These are phyloP conservation scores for Phanerochaete carnosa DNA, from an alignment of 768 basidiomycete species.

Conservation along the genomic window DNA sequence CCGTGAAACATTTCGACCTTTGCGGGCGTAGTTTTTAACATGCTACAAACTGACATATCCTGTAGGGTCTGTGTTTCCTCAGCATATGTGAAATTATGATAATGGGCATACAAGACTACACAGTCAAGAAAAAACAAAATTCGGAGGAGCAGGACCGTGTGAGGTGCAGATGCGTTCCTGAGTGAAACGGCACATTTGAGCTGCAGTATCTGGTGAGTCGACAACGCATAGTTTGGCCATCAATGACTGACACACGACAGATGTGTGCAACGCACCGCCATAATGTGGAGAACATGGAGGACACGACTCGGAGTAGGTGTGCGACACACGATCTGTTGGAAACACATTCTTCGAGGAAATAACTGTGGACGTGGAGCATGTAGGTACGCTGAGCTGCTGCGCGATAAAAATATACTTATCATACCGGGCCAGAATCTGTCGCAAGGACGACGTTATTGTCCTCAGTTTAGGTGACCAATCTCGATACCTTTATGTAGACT, in stretches of 20 bases:
- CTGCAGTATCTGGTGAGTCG: slow-evolving; percentile 11
- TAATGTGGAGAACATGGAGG: slow-evolving; percentile 10
- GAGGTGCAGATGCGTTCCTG: slow-evolving; percentile 9
- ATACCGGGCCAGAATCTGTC: background rate
- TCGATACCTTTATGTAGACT: background rate
- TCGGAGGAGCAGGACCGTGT: slow-evolving; percentile 4
- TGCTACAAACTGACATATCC: no score
- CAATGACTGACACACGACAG: background rate
- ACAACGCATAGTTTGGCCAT: no score
- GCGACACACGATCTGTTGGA: slow-evolving; percentile 12
- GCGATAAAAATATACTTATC: background rate
- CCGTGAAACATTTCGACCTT: no score
- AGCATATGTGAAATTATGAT: background rate
- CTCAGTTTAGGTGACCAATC: slow-evolving; percentile 10
- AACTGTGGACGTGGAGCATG: slow-evolving; percentile 14
- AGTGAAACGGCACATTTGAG: slow-evolving; percentile 12
- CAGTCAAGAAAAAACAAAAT: slow-evolving; percentile 1
- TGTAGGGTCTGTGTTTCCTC: no score
- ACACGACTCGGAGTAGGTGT: slow-evolving; percentile 8
- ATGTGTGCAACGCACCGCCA: slow-evolving; percentile 11
- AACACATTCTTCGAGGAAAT: slow-evolving; percentile 14
- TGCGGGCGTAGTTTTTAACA: no score
- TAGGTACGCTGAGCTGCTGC: background rate
- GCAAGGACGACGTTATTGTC: slow-evolving; percentile 21
- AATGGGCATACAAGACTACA: background rate